phyloP scores from a whole-genome alignment of 1,139 yeast genomes.

The Blastobotrys raffinosifermentans region DNA sequence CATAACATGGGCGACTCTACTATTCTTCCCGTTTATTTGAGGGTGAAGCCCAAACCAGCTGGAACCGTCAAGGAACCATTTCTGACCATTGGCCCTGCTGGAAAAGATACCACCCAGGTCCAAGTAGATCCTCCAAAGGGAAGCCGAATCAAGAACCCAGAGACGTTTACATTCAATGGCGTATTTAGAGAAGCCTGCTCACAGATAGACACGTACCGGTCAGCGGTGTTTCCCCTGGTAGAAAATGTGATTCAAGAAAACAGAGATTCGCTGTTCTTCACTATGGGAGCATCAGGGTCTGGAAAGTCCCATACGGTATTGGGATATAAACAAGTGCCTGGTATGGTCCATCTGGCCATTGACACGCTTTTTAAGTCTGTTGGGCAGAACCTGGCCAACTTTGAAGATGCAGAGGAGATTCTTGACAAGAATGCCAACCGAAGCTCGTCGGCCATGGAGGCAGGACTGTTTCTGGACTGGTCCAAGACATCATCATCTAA shows the following conservation, averaged over 20 bases:
- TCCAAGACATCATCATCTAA: conserved; percentile 15
- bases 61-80: conserved; percentile 11
- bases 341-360: conserved; percentile 31
- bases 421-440: conserved; percentile 25
- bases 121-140: conserved; percentile 23
- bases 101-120: conserved; percentile 8
- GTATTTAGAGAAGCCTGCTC: conserved; percentile 31
- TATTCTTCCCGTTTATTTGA: conserved; percentile 33
- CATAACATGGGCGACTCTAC: conserved; percentile 8
- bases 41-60: conserved; percentile 31
- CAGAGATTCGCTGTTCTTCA: conserved; percentile 39
- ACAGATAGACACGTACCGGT: conserved; percentile 31
- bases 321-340: conserved; percentile 29
- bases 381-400: conserved; percentile 38
- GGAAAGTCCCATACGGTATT: conserved; percentile 38
- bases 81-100: conserved; percentile 16
- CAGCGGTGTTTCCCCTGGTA: conserved; percentile 30
- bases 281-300: conserved; percentile 48
- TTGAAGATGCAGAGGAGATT: conserved; percentile 32
- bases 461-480: conserved; percentile 30
- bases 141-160: conserved; percentile 25
- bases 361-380: conserved; percentile 42
- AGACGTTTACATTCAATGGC: conserved; percentile 32
- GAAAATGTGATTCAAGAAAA: conserved; percentile 30
- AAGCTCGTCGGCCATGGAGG: conserved; percentile 34